Evolutionary conservation across 1,139 yeast species (phyloP), one percentile per base, ranked within the genome.

Genomic region (Suhomyces atakaporum): DNA sequence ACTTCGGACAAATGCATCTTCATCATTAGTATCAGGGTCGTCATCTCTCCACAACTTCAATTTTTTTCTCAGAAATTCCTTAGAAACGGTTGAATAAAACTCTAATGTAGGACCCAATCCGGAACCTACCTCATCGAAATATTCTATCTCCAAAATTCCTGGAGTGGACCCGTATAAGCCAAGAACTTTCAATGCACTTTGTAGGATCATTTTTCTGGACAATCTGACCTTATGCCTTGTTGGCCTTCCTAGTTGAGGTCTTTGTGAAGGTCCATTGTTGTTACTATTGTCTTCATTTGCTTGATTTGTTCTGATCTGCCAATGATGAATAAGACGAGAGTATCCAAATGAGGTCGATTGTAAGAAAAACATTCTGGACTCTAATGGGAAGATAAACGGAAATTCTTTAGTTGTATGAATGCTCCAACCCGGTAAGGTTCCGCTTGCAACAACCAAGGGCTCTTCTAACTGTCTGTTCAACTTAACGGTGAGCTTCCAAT

Each of bases 31-130:
- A 5, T 51, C 36, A 8, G 42, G 42, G 11, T 64, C 69, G 8
- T 40, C 31, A 31, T 69, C 68, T 47, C 95, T 73, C 98, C 98
- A 92, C 62, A 92, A 65, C 12, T 61, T 62, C 38, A 83, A 61
- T 34, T 71, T 72, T 38, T 71, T 73, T 44, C 66, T 72, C 1
- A 84, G 68, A 54, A 86, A 88, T 43, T 84, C 92, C 43, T 69
- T 78, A 0, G 97, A 88, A 4, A 87, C 92, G 10, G 75, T 68
- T 0, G 97, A 80, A 55, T 88, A 92, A 54, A 92, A 92, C 58
- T 92, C 98, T 44, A 90, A 69, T 0, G 98, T 92, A 2, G 98
- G 98, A 0, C 98, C 98, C 34, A 89, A 64, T 0, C 98, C 98
- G 1, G 96, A 84, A 9, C 98, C 98, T n/a, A 77, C 96, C 56